Base-by-base conservation (phyloP, 768 basidiomycete genomes). In the Harrya chromipes region DNA sequence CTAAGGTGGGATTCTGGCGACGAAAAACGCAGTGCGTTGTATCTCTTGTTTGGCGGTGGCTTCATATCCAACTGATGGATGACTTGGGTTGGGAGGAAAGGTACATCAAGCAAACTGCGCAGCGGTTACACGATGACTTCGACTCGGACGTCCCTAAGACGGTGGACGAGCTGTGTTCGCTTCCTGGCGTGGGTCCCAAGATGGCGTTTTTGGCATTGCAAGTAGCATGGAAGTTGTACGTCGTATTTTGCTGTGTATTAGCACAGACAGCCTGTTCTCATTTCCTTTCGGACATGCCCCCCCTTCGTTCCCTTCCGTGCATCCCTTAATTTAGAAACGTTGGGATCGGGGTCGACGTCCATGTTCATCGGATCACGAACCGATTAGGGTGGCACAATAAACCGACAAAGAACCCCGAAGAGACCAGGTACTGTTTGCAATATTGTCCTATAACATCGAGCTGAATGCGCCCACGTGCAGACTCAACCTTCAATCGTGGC, bases 361-460 rank as follows among this genome's bases (percentile, higher is more conserved):
- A 99, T 65, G 94, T 97, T 7, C 94, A 97, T 58, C 76, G 95
- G 6, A 97, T 99, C 46, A 94, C 94, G 23, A 94, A 98, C 58
- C 76, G 93, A 14, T 68, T 99, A 2, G 84, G 89, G 35, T 99
- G 95, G 95, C 95, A 98, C 67, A 80, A 82, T 52, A 82, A 79
- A 3, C 82, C 82, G 6, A 94, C 94, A 1, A 89, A 85, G 61
- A 87, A 74, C 2, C 90, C 94, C 0, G 95, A 99, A 61, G 82
- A 90, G 60, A 97, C 95, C 0, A 73, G 94, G 87, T 88, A 42
- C 21, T 62, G 57, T 14, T 14, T 35, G 12, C 42, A n/a, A 26
- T 11, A 11, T 35, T 16, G 24, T 21, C 19, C 27, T 17, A 13
- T 27, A 0, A 4, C 26, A 38, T 23, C 26, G 1, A 23, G 24